Base-by-base conservation (phyloP, 2,329 filamentous ascomycete genomes). In the Ambrosiella beaveri region DNA sequence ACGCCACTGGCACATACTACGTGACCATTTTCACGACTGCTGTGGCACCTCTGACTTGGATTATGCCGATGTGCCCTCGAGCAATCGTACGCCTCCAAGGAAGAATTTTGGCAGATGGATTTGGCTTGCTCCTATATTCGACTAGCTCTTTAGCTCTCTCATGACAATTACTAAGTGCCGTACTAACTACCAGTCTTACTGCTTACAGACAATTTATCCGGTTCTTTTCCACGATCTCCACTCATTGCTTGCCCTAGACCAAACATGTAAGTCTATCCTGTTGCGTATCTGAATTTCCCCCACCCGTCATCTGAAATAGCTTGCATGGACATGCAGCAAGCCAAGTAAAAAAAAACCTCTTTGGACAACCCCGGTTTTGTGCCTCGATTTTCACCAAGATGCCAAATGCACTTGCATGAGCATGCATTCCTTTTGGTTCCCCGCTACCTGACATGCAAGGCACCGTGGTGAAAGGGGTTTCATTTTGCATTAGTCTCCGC, bases 241-340 rank as follows among this genome's bases (percentile, higher is more conserved):
- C n/a, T 47, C 44, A 47, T 47, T 47, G n/a, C 4, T 7, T 47
- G 44, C 44, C 3, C 4, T 6, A 47, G n/a, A 15, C n/a, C 11
- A 17, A 8, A 47, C n/a, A 15, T 47, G 44, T 47, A 47, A 47
- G 44, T 47, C 8, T 47, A 13, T 15, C 19, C 8, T n/a, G 17
- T 17, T 47, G 13, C 44, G 8, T 13, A 47, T 47, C 44, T 13
- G n/a, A 8, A 15, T 47, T 13, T 15, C 2, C 11, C 44, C 44
- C 44, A 47, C 51, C 51, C 13, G 38, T 40, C 17, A 49, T 57
- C 35, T 50, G 55, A 57, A 57, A 57, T 57, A 57, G 55, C 55
- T 50, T 57, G 55, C 55, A 57, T 57, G 55, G 55, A 49, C 55
- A 19, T 57, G 55, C 55, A 57, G 35, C 55, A 57, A 49, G 41